Evolutionary conservation across 2,329 filamentous ascomycete genomes (phyloP).

Genomic region (Talaromyces sp.): DNA sequence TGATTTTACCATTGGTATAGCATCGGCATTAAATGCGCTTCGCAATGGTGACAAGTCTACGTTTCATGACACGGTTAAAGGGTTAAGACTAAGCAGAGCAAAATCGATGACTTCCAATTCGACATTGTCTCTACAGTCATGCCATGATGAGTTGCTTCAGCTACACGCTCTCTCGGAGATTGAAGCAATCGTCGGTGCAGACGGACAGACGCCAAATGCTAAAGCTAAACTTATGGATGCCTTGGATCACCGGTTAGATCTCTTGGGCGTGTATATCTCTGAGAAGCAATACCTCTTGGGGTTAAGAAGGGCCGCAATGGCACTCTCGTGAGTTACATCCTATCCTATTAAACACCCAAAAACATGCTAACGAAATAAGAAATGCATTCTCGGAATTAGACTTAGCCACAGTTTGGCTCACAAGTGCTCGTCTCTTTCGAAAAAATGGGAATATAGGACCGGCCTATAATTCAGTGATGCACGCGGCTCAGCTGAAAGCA

Average conservation of each 20-base stretch:
- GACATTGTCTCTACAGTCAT: slow-evolving; percentile 76
- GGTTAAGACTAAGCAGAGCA: slow-evolving; percentile 66
- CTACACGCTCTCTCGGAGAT: slow-evolving; percentile 85
- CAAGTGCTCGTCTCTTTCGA: slow-evolving; percentile 14
- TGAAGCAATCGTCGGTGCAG: slow-evolving; percentile 63
- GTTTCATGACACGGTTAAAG: slow-evolving; percentile 57
- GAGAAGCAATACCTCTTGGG: slow-evolving; percentile 94
- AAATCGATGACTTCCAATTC: slow-evolving; percentile 69
- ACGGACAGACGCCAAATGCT: slow-evolving; percentile 22
- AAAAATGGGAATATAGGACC: slow-evolving; percentile 62
- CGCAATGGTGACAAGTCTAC: slow-evolving; percentile 46
- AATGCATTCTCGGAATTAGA: slow-evolving; percentile 13
- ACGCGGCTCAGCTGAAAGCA: slow-evolving; percentile 79
- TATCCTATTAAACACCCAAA: background rate
- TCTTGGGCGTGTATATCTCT: slow-evolving; percentile 80
- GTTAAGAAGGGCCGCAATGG: slow-evolving; percentile 81
- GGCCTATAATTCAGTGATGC: slow-evolving; percentile 89
- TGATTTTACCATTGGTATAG: slow-evolving; percentile 82
- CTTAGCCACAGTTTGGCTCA: slow-evolving; percentile 22
- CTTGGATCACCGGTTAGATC: slow-evolving; percentile 73
- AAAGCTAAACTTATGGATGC: slow-evolving; percentile 43
- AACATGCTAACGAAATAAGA: slow-evolving; percentile 4
- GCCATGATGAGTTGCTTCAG: slow-evolving; percentile 78
- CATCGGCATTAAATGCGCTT: slow-evolving; percentile 60
- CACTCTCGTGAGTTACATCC: slow-evolving; percentile 50